Evolutionary conservation across 139 green algal genomes (phyloP), one percentile per base, ranked within the genome.

Genomic region (Chlamydomonas asymmetrica): DNA sequence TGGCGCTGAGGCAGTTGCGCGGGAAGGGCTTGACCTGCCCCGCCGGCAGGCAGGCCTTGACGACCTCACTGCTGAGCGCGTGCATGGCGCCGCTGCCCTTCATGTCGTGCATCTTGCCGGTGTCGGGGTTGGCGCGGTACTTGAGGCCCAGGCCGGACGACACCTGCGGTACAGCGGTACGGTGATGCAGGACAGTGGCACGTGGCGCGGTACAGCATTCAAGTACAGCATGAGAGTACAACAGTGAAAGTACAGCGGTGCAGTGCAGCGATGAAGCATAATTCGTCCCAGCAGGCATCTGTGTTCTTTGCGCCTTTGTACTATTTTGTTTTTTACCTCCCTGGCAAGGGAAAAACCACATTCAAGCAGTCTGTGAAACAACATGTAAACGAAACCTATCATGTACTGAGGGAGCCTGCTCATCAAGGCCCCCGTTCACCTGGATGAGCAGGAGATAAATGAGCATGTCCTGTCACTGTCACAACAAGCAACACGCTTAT

Each of bases 1-100:
- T 99, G 25, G 98, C 81, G 27, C 88, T 91, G 87, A 99, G 90
- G 87, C 92, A 95, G 87, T 99, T 99, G 83, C 76, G 52, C 0
- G 90, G 91, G 77, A 99, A 99, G 37, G 93, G 81, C 70, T 80
- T 87, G 45, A 65, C 69, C 40, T 85, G 75, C 27, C 75, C 83
- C 13, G 31, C 88, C 83, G 64, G 96, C 56, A 99, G 79, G 84
- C 91, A 97, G 3, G 74, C 85, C 82, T 94, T 95, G 62, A 98
- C 90, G 8, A 97, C 90, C 23, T 91, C 86, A 27, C 75, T 92
- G 1, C 83, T 90, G 50, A 99, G 79, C 40, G 90, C 88, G 81
- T 97, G 91, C 87, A 99, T 93, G 18, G 89, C 90, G 54, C 88
- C 87, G 32, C 80, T 87, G 35, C 78, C 71, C 66, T 79, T 83